phyloP scores from a whole-genome alignment of 2,329 filamentous ascomycete species.

The Aspergillus ruber region DNA sequence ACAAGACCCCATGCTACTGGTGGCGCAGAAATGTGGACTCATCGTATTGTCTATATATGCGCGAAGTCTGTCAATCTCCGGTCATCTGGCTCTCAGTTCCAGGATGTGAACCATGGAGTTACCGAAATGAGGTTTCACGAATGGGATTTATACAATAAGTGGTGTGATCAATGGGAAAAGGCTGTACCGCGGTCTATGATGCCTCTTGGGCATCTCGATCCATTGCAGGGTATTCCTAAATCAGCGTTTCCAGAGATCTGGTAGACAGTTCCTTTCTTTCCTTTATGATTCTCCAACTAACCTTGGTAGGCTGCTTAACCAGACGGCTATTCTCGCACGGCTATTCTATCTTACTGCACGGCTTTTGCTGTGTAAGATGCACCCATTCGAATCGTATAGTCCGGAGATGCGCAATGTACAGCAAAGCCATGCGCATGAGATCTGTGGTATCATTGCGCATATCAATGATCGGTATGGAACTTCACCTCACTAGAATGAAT shows the following conservation, averaged over 20 bases:
- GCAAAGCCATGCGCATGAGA: slow-evolving; percentile 69
- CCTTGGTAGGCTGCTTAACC: slow-evolving; percentile 55
- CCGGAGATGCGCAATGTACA: slow-evolving; percentile 65
- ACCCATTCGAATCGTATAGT: slow-evolving; percentile 58
- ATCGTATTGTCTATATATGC: slow-evolving; percentile 81
- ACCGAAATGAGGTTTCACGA: slow-evolving; percentile 63
- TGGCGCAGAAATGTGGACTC: slow-evolving; percentile 77
- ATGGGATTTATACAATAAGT: slow-evolving; percentile 72
- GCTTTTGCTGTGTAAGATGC: slow-evolving; percentile 70
- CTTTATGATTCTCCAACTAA: slow-evolving; percentile 1
- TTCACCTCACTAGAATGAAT: too few relatives aligned
- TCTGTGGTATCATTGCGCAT: slow-evolving; percentile 85
- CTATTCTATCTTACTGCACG: slow-evolving; percentile 86
- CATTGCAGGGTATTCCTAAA: slow-evolving; percentile 59
- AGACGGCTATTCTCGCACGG: slow-evolving; percentile 77
- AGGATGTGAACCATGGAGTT: slow-evolving; percentile 49
- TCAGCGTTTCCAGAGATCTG: slow-evolving; percentile 84
- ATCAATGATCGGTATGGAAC: slow-evolving; percentile 60
- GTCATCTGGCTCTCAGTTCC: slow-evolving; percentile 58
- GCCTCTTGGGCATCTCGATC: slow-evolving; percentile 69
- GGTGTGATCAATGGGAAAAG: slow-evolving; percentile 77
- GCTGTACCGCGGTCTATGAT: slow-evolving; percentile 79
- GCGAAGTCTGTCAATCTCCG: slow-evolving; percentile 84
- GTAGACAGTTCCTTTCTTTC: slow-evolving; percentile 40
- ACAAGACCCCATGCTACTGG: slow-evolving; percentile 49